A percentile compares a stretch with the other conserved stretches of the same genome.
Evolutionary conservation across 306 rosid species (phyloP).

Genomic region (Sicyos edulis): DNA sequence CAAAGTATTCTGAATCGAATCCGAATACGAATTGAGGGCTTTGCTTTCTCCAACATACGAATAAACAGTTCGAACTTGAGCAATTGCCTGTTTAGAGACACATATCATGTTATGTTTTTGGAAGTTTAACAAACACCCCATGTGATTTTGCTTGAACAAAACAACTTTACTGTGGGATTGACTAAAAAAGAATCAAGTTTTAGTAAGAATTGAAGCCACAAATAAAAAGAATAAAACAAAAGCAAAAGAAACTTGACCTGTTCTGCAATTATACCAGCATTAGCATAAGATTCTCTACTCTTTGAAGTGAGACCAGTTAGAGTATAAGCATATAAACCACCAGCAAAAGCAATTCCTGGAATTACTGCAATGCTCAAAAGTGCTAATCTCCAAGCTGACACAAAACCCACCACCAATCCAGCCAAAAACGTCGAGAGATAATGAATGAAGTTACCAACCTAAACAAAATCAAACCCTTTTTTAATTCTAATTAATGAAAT

Average conservation of each 20-base stretch:
- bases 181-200: neutral
- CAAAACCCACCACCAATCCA: slow-evolving; percentile 95
- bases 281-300: slow-evolving; percentile 91
- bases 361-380: slow-evolving; percentile 93
- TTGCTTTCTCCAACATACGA: slow-evolving; percentile 95
- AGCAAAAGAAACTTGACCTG: slow-evolving; percentile 43
- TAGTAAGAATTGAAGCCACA: too few relatives aligned
- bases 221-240: too few relatives aligned
- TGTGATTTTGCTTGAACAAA: neutral
- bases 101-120: slow-evolving; percentile 4
- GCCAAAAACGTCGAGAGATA: slow-evolving; percentile 96
- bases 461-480: slow-evolving; percentile 5
- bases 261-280: slow-evolving; percentile 91
- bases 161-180: neutral
- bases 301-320: slow-evolving; percentile 95
- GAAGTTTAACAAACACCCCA: neutral
- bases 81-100: slow-evolving; percentile 52
- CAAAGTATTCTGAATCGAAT: slow-evolving; percentile 84
- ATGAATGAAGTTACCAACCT: slow-evolving; percentile 98
- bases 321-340: slow-evolving; percentile 94
- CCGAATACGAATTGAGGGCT: slow-evolving; percentile 90
- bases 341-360: slow-evolving; percentile 99
- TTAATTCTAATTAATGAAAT: slow-evolving; percentile 16
- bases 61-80: slow-evolving; percentile 95
- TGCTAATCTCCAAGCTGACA: slow-evolving; percentile 94